Evolutionary conservation across 169 alveolate species (phyloP), one percentile per base, ranked within the genome.

Genomic region (Hepatocystis sp.): DNA sequence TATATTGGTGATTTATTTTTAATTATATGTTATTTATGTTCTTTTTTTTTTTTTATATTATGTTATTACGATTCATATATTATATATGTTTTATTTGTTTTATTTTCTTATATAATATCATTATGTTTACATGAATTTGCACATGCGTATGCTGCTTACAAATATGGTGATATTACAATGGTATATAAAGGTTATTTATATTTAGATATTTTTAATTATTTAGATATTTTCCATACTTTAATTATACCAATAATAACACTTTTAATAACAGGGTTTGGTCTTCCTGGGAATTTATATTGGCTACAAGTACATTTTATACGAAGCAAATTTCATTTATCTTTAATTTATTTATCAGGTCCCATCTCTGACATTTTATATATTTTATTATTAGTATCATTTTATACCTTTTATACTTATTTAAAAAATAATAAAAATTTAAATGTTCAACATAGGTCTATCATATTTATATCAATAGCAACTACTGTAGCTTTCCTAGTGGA

Each of bases 281-380:
- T 71, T 42, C 86, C 86, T 34, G 86, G 86, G 28, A 71, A 71
- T 71, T 71, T 71, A 56, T 71, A 71, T 58, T 71, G 86, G 86
- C 27, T 71, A 2, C 86, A 71, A 44, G 39, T 71, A 40, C 86
- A 71, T 58, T 71, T 51, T 58, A 71, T 71, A 42, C 55, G 64
- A 71, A 71, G 76, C 51, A 58, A 66, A 71, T 71, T 58, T 71
- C 86, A 71, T 49, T 30, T 71, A 64, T 71, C 86, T 0, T 17
- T 56, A 44, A 71, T 71, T 32, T 71, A 44, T 71, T 71, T 71
- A 60, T 71, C 86, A 4, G 86, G 86, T 10, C 86, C 86, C 5
- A 49, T 71, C 25, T 28, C 76, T 44, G 86, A 71, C 55, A 71
- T 71, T 58, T 21, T 71, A 32, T 71, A 47, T 71, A 71, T 71